A percentile compares a stretch with the other conserved stretches of the same genome.
Evolutionary conservation across 495 filamentous ascomycete species (phyloP).

Genomic region (Cryomyces minteri): DNA sequence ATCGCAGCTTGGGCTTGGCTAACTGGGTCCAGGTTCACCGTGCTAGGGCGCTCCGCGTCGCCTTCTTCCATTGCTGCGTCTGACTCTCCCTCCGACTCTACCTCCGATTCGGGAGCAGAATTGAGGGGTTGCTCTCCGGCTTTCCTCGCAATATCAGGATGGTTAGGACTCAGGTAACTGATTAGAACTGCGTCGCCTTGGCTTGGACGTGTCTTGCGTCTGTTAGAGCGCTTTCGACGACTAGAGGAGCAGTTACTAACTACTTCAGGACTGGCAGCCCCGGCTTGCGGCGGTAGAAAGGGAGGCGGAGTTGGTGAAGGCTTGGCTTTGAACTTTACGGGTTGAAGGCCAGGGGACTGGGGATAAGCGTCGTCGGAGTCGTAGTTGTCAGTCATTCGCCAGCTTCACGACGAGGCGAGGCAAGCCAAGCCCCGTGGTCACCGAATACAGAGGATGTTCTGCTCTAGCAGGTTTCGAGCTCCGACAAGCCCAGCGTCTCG

Average conservation of each 20-base stretch:
- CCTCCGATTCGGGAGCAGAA: conserved; percentile 11
- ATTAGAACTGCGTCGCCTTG: conserved; percentile 17
- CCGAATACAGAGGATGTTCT: neutral
- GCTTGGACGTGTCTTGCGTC: conserved; percentile 13
- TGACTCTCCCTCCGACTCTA: conserved; percentile 2
- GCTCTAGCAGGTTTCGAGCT: neutral
- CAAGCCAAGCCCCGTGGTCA: neutral
- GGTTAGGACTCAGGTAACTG: conserved; percentile 13
- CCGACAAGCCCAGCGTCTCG: neutral
- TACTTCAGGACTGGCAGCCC: conserved; percentile 5
- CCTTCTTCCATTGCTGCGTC: conserved; percentile 12
- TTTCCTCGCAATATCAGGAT: conserved; percentile 13
- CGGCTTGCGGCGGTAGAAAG: conserved; percentile 4
- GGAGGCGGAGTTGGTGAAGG: conserved; percentile 15
- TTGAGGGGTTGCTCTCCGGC: conserved; percentile 11
- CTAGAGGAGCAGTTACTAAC: conserved; percentile 12
- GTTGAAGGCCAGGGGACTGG: conserved; percentile 9
- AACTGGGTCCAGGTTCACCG: neutral
- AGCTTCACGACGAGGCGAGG: neutral
- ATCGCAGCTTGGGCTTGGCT: neutral
- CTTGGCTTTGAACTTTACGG: conserved; percentile 9
- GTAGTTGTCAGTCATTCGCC: conserved; percentile 7
- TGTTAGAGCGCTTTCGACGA: conserved; percentile 13
- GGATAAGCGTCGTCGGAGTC: conserved; percentile 12
- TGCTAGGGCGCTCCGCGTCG: neutral